Percentiles rank a stretch among this genome's conserved stretches.
Conservation (phyloP, 192 early-diverging fungal genomes). For the Linnemannia schmuckeri region DNA sequence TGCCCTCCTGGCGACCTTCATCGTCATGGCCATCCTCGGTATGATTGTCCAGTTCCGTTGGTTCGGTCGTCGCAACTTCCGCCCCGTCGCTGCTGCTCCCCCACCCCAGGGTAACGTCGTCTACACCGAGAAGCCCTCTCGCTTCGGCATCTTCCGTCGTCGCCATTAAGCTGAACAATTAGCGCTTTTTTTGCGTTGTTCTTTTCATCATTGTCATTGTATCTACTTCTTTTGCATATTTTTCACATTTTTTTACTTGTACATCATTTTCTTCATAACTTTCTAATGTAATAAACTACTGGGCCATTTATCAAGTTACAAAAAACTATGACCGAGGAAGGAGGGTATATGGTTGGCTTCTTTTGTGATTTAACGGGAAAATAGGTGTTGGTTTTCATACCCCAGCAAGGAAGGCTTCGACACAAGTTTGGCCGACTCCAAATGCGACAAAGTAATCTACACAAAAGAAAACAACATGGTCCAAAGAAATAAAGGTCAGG, state of each 20-base stretch:
- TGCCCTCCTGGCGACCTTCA: conserved; percentile 31
- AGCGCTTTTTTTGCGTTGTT: background rate
- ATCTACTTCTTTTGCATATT: background rate
- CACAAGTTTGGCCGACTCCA: conserved; percentile 33
- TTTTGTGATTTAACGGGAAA: conserved; percentile 7
- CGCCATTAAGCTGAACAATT: background rate
- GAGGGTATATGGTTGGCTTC: background rate
- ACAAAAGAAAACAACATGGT: background rate
- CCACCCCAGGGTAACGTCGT: conserved; percentile 7
- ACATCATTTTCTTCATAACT: conserved; percentile 20
- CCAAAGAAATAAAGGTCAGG: background rate
- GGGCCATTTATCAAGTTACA: background rate
- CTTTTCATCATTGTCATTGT: background rate
- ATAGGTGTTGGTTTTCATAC: conserved; percentile 16
- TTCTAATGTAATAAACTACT: conserved; percentile 9
- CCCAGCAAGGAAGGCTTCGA: conserved; percentile 40
- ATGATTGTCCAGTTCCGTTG: conserved; percentile 49
- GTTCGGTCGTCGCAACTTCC: conserved; percentile 42
- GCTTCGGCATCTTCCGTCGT: conserved; percentile 35
- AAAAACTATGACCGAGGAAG: background rate
- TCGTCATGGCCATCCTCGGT: conserved; percentile 43
- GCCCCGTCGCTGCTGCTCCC: conserved; percentile 17
- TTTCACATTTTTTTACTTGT: conserved; percentile 12
- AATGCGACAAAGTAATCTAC: conserved; percentile 29
- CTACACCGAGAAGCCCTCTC: conserved; percentile 41